These are phyloP conservation scores for Fusarium domesticum DNA, from an alignment of 2,329 filamentous ascomycete genomes.

Conservation along the genomic window DNA sequence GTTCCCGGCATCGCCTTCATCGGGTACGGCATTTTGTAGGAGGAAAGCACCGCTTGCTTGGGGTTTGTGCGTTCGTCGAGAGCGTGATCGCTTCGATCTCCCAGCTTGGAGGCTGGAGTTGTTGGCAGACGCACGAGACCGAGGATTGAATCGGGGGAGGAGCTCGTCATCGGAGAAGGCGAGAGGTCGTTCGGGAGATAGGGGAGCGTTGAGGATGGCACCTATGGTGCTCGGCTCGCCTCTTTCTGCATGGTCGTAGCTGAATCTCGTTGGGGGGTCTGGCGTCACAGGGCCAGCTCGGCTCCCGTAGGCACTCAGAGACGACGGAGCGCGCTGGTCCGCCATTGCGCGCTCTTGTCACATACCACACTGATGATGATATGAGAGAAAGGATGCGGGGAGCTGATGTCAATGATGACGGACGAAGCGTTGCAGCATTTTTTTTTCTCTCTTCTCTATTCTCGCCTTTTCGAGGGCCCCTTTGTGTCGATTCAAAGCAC, in stretches of 20 bases:
- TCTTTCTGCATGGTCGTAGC: conserved; percentile 25
- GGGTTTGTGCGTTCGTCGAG: conserved; percentile 38
- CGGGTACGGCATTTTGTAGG: conserved; percentile 43
- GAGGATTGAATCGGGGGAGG: conserved; percentile 24
- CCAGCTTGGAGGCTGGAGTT: conserved; percentile 18
- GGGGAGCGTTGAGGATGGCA: conserved; percentile 22
- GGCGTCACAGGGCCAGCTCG: conserved; percentile 27
- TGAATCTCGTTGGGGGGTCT: conserved; percentile 26
- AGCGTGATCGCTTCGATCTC: conserved; percentile 25
- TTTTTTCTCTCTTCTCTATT: conserved; percentile 1
- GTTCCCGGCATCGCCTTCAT: conserved; percentile 31
- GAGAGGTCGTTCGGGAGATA: conserved; percentile 25
- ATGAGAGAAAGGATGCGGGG: conserved; percentile 10
- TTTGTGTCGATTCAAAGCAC: conserved; percentile 13
- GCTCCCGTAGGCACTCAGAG: conserved; percentile 24
- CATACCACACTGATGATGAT: conserved; percentile 20
- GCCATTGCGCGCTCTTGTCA: conserved; percentile 26
- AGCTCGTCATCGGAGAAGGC: conserved; percentile 30
- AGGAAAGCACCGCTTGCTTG: conserved; percentile 51
- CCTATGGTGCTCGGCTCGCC: conserved; percentile 26
- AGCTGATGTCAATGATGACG: conserved; percentile 19
- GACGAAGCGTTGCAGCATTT: conserved; percentile 24
- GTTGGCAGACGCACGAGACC: conserved; percentile 15
- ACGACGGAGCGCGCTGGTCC: conserved; percentile 23
- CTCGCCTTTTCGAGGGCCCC: conserved; percentile 12